Evolutionary conservation across 257 asterid genomes (phyloP), one percentile per base, ranked within the genome.

Genomic region (Nicotiana benthamiana): DNA sequence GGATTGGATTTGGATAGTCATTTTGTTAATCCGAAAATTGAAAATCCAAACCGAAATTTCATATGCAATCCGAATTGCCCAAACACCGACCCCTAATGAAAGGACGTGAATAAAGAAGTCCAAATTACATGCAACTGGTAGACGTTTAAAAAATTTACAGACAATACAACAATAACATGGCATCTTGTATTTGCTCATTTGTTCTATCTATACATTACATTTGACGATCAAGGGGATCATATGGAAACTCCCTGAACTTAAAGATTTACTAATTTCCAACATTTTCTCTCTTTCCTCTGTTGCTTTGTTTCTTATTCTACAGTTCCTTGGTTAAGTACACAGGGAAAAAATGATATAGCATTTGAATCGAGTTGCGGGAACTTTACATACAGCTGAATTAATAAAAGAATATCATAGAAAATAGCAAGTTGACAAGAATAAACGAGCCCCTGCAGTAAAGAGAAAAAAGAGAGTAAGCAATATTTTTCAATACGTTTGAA

Each of bases 321-420:
- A 20, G 77, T 43, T 64, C 48, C 54, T 36, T 24, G 77, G 77
- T 68, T 62, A 81, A 66, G 83, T 57, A 83, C 75, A 22, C 57
- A 60, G 62, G 60, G 85, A 80, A 66, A 63, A 85, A 82, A 79
- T 67, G 81, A 72, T 80, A 75, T 75, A 82, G 75, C 83, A 77
- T 77, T 80, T 52, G 40, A 84, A 80, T 59, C 57, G 30, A 0
- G 30, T 9, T 59, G 65, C 63, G 12, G 5, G 63, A 59, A 56
- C 24, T 59, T 79, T 90, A 90, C 91, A 88, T 86, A 91, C 91
- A 86, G 83, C 86, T 87, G 46, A 83, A 90, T 77, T 74, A 88
- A 85, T 88, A 61, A 91, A 94, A 88, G 91, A 94, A 91, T 82
- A 72, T 83, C 83, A 78, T 82, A 68, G 63, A 81, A 61, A 81